These are phyloP conservation scores for Leccinellum albellum DNA, from an alignment of 768 basidiomycete genomes.

Conservation along the genomic window DNA sequence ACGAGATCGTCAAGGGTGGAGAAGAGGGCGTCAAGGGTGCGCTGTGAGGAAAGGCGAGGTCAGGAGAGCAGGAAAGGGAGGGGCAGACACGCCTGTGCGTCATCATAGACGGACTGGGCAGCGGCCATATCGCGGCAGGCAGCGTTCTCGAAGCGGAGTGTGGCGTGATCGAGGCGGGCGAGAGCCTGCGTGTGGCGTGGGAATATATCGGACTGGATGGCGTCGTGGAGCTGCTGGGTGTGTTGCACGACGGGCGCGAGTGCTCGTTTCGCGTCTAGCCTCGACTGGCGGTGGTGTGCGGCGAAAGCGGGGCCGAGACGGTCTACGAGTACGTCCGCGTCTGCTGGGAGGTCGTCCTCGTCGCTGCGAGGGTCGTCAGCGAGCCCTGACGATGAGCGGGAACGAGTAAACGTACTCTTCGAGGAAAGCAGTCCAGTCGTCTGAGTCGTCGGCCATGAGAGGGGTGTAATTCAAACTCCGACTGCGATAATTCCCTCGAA, in stretches of 20 bases:
- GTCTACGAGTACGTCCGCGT: constrained; percentile 45
- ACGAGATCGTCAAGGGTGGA: constrained; percentile 48
- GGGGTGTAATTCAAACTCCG: constrained; percentile 22
- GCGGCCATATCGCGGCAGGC: constrained; percentile 43
- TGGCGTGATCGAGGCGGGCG: constrained; percentile 50
- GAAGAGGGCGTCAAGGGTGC: constrained; percentile 39
- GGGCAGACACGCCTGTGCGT: constrained; percentile 41
- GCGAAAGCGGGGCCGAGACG: constrained; percentile 40
- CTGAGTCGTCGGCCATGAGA: constrained; percentile 21
- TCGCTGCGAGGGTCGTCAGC: constrained; percentile 20
- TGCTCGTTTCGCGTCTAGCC: constrained; percentile 30
- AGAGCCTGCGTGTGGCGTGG: constrained; percentile 38
- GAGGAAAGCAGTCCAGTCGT: constrained; percentile 29
- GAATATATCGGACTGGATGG: constrained; percentile 33
- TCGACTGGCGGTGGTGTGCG: constrained; percentile 28
- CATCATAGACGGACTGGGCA: constrained; percentile 35
- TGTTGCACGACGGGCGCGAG: constrained; percentile 34
- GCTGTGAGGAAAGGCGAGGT: constrained; percentile 32
- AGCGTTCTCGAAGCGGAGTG: constrained; percentile 49
- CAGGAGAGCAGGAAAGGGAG: constrained; percentile 1
- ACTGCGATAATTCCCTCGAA: not conserved
- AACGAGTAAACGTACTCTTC: constrained; percentile 18
- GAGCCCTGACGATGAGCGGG: not conserved
- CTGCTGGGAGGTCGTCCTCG: constrained; percentile 36
- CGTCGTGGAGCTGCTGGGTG: constrained; percentile 35